Evolutionary conservation across 495 filamentous ascomycete genomes (phyloP), one percentile per base, ranked within the genome.

Genomic region (Rhypophila decipiens): DNA sequence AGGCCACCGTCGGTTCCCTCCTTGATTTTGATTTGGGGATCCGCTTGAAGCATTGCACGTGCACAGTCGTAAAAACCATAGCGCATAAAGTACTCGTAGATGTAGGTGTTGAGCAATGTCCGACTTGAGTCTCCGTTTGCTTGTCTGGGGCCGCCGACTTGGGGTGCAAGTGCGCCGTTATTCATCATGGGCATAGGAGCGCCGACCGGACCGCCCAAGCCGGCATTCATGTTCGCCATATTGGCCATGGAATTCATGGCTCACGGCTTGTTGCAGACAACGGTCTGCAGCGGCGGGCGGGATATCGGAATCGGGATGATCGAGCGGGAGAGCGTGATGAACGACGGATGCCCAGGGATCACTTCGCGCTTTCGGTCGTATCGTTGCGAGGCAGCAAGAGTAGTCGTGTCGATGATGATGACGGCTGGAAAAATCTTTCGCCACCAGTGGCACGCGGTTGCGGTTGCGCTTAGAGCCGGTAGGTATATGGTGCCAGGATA

Each of bases 61-160:
- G 93, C 93, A 53, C 83, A 82, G 42, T 90, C 85, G 56, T 79
- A 84, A 74, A 94, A 84, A 43, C 77, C 76, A 63, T 87, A 84
- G 59, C 85, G 85, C 33, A 95, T 67, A 47, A 98, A 90, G 63
- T 97, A 96, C 57, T 96, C 90, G 73, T 97, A 97, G 49, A 98
- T 98, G 63, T 91, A 95, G 2, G 89, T 95, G 69, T 97, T 94
- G 23, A 97, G 81, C 4, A 73, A 50, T 2, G 67, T 63, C 41
- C 70, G 65, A 35, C 65, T 73, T 36, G 67, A 63, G 38, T 72
- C 65, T n/a, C n/a, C n/a, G n/a, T n/a, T n/a, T n/a, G 47, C 57
- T 60, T 22, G 46, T 40, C 24, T 54, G 53, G 19, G 47, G 39
- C 23, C 50, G 63, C 23, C 58, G 61, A 20, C 59, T 12, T 46